A percentile compares a stretch with the other conserved stretches of the same genome.
These are phyloP conservation scores for Phytophthora fragariaefolia DNA, from an alignment of 352 stramenopile species.

Conservation along the genomic window DNA sequence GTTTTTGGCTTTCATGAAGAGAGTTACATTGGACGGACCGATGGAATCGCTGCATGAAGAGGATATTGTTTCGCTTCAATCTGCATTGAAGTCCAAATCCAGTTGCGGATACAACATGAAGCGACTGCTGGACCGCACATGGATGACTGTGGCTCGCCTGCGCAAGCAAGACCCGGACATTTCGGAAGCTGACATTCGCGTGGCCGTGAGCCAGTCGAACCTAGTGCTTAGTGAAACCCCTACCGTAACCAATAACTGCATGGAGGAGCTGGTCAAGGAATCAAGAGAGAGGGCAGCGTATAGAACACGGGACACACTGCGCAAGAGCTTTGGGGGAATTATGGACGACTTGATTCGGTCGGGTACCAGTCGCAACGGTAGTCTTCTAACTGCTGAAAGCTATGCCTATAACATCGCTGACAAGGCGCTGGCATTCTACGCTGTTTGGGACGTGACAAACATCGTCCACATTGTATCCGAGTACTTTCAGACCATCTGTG, in stretches of 20 bases:
- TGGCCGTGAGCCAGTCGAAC: slow-evolving; percentile 36
- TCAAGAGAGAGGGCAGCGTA: slow-evolving; percentile 17
- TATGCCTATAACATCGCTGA: slow-evolving; percentile 49
- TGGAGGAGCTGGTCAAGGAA: slow-evolving; percentile 33
- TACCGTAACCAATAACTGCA: slow-evolving; percentile 39
- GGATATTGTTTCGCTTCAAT: slow-evolving; percentile 26
- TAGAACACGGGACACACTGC: slow-evolving; percentile 43
- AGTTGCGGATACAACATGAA: slow-evolving; percentile 34
- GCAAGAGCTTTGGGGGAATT: slow-evolving; percentile 52
- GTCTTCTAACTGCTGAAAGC: slow-evolving; percentile 24
- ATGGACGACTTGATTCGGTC: slow-evolving; percentile 46
- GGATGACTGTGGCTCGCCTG: slow-evolving; percentile 28
- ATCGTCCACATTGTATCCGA: slow-evolving; percentile 38
- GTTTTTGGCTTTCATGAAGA: slow-evolving; percentile 35
- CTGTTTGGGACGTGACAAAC: slow-evolving; percentile 45
- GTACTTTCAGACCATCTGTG: slow-evolving; percentile 57
- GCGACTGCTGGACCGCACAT: slow-evolving; percentile 24
- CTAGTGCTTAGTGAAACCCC: slow-evolving; percentile 54
- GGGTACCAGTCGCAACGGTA: slow-evolving; percentile 34
- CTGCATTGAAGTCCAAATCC: slow-evolving; percentile 22
- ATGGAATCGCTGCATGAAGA: slow-evolving; percentile 19
- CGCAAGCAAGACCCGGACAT: slow-evolving; percentile 19
- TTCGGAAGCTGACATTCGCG: slow-evolving; percentile 26
- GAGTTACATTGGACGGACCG: slow-evolving; percentile 17
- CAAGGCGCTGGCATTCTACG: slow-evolving; percentile 43